Conservation (phyloP, 2,329 filamentous ascomycete species). For the Fusarium azukiicola region DNA sequence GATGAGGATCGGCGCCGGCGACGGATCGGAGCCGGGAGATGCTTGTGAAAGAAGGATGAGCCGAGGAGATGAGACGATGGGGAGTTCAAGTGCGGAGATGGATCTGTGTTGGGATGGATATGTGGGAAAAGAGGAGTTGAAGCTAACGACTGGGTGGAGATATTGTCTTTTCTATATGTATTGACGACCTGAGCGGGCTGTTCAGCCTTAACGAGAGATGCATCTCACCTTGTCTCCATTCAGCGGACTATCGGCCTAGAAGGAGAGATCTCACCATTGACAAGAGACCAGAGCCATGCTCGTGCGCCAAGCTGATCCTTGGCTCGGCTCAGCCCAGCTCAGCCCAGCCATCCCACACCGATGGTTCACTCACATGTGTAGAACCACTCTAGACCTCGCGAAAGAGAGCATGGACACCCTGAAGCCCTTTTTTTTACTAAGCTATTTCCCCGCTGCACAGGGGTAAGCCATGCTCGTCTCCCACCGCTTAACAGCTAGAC, state of each 20-base stretch:
- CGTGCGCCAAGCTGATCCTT: neutral
- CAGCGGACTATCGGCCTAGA: slow-evolving; percentile 2
- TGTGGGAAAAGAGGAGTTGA: neutral
- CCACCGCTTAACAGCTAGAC: slow-evolving; percentile 7
- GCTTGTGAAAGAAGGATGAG: slow-evolving; percentile 10
- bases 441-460: slow-evolving; percentile 27
- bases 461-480: slow-evolving; percentile 16
- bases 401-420: slow-evolving; percentile 8
- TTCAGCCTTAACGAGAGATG: neutral
- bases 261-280: neutral
- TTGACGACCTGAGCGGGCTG: neutral
- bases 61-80: slow-evolving; percentile 5
- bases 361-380: slow-evolving; percentile 4
- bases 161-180: neutral
- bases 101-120: slow-evolving; percentile 6
- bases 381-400: neutral
- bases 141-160: slow-evolving; percentile 4
- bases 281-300: slow-evolving; percentile 1
- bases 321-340: slow-evolving; percentile 1
- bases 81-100: neutral
- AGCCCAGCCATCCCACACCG: slow-evolving; percentile 24
- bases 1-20: slow-evolving; percentile 44
- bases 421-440: slow-evolving; percentile 17
- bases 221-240: neutral
- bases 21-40: slow-evolving; percentile 41